Evolutionary conservation across 805 yeast genomes (phyloP).

Genomic region (Candida maesae): DNA sequence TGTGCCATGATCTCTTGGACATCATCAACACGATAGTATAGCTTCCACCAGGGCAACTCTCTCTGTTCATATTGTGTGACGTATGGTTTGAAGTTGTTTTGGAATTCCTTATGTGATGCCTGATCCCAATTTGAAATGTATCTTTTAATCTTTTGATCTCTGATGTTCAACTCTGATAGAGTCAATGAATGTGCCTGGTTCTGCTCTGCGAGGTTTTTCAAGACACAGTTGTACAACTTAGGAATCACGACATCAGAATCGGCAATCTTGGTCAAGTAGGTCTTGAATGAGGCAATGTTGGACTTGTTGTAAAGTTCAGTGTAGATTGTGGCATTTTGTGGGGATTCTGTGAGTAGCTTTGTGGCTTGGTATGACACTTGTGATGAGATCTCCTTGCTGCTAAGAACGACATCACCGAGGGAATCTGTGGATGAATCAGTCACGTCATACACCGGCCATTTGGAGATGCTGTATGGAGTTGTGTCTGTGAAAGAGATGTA

Average conservation of each 20-base stretch:
- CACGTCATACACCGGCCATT: constrained; percentile 23
- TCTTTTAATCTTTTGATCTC: constrained; percentile 17
- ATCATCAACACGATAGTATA: constrained; percentile 31
- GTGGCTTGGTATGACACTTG: constrained; percentile 21
- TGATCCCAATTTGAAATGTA: constrained; percentile 29
- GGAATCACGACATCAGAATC: constrained; percentile 18
- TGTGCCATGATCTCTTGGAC: constrained; percentile 26
- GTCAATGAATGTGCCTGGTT: constrained; percentile 21
- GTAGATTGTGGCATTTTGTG: constrained; percentile 27
- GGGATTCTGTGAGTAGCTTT: constrained; percentile 26
- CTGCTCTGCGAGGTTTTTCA: constrained; percentile 17
- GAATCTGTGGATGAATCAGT: constrained; percentile 12
- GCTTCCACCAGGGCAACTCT: constrained; percentile 30
- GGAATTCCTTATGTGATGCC: constrained; percentile 30
- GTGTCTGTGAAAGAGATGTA: constrained; percentile 24
- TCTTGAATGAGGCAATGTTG: constrained; percentile 20
- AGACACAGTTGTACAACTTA: constrained; percentile 15
- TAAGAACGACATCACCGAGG: constrained; percentile 12
- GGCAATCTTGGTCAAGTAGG: constrained; percentile 12
- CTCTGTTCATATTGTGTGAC: constrained; percentile 24
- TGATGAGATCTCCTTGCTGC: constrained; percentile 27
- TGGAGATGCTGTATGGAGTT: constrained; percentile 8
- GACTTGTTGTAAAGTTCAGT: constrained; percentile 24
- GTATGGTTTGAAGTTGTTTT: constrained; percentile 26
- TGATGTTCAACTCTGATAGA: constrained; percentile 14